Conservation (phyloP, 139 green algal species). For the Coelastrella sp. region DNA sequence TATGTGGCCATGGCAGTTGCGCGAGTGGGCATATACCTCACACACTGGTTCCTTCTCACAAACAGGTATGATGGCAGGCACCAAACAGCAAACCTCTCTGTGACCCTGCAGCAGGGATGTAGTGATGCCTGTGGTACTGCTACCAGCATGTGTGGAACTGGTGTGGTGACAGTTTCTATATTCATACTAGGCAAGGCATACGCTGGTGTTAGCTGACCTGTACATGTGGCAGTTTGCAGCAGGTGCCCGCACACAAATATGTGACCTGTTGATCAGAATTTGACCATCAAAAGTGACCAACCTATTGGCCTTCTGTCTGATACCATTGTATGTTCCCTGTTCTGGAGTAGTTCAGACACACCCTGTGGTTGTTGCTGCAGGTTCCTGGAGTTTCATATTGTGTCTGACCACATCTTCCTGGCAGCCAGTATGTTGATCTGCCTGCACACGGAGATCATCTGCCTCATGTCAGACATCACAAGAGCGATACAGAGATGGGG, state of each 20-base stretch:
- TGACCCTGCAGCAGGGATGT: neutral
- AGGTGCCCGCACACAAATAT: too few relatives aligned
- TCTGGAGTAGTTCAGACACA: neutral
- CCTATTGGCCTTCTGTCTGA: neutral
- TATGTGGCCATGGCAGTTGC: slow-evolving; percentile 29
- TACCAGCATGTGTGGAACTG: too few relatives aligned
- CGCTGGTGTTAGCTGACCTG: too few relatives aligned
- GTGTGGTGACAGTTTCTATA: too few relatives aligned
- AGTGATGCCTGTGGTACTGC: too few relatives aligned
- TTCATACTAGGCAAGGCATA: too few relatives aligned
- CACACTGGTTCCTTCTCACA: slow-evolving; percentile 16
- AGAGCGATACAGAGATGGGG: neutral
- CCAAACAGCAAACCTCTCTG: neutral
- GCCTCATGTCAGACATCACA: slow-evolving; percentile 41
- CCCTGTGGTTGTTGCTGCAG: neutral
- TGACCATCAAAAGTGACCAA: too few relatives aligned
- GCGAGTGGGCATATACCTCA: slow-evolving; percentile 20
- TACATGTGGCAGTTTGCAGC: too few relatives aligned
- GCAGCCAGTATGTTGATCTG: slow-evolving; percentile 47
- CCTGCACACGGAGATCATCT: slow-evolving; percentile 42
- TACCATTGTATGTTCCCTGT: neutral
- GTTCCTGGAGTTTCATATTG: slow-evolving; percentile 40
- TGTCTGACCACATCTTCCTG: slow-evolving; percentile 51
- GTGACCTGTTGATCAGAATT: too few relatives aligned
- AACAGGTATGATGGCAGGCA: neutral